These are phyloP conservation scores for Sarocladium kiliense DNA, from an alignment of 2,329 filamentous ascomycete species.

Conservation along the genomic window DNA sequence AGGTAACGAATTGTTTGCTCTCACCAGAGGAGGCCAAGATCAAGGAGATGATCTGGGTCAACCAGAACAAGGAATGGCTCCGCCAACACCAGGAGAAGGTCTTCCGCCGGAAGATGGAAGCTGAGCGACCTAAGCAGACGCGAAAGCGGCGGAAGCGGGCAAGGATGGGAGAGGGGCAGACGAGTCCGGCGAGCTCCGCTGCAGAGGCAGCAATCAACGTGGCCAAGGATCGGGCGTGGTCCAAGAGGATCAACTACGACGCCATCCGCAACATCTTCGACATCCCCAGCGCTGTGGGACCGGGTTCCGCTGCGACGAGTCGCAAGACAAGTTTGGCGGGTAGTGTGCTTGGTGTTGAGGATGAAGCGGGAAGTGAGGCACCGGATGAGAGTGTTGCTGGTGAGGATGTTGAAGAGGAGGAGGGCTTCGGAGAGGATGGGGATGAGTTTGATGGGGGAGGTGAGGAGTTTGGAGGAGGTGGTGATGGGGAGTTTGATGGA, in stretches of 20 bases:
- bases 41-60: slow-evolving; percentile 92
- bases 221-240: slow-evolving; percentile 63
- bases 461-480: slow-evolving; percentile 27
- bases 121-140: slow-evolving; percentile 50
- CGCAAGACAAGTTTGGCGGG: slow-evolving; percentile 34
- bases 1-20: slow-evolving; percentile 77
- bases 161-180: slow-evolving; percentile 59
- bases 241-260: slow-evolving; percentile 71
- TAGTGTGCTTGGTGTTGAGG: slow-evolving; percentile 29
- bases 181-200: slow-evolving; percentile 60
- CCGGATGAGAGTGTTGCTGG: slow-evolving; percentile 31
- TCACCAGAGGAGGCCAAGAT: slow-evolving; percentile 67
- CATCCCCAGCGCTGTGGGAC: slow-evolving; percentile 34
- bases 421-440: slow-evolving; percentile 28
- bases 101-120: slow-evolving; percentile 64
- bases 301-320: slow-evolving; percentile 47
- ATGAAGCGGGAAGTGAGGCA: slow-evolving; percentile 23
- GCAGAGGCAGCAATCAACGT: slow-evolving; percentile 65
- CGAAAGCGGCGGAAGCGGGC: slow-evolving; percentile 50
- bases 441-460: slow-evolving; percentile 31
- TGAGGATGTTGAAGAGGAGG: slow-evolving; percentile 22
- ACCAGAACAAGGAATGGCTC: slow-evolving; percentile 90
- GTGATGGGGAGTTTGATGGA: slow-evolving; percentile 23
- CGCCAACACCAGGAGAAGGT: slow-evolving; percentile 80
- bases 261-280: slow-evolving; percentile 55